Conservation (phyloP, 768 basidiomycete species). For the Mycena leptocephala region DNA sequence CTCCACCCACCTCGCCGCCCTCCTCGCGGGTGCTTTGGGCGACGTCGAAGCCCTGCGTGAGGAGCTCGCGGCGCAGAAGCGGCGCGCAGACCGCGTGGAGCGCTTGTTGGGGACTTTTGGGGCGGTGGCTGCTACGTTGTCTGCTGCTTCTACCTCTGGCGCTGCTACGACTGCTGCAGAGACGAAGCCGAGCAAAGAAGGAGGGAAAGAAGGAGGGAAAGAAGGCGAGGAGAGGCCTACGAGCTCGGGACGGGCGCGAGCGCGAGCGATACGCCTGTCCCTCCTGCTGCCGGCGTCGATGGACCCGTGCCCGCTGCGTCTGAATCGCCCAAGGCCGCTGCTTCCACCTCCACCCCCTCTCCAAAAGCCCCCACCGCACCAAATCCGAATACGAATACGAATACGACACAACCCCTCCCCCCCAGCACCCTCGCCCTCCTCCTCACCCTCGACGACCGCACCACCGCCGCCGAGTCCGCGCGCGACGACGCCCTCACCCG, state of each 20-base stretch:
- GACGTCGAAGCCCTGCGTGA: conserved; percentile 69
- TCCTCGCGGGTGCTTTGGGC: conserved; percentile 69
- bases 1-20: conserved; percentile 70
- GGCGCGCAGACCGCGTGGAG: conserved; percentile 72
- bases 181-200: neutral
- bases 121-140: neutral
- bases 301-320: conserved; percentile 36
- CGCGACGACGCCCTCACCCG: conserved; percentile 68
- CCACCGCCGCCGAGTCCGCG: conserved; percentile 60
- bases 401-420: conserved; percentile 43
- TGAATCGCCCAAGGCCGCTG: conserved; percentile 31
- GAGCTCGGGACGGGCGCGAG: conserved; percentile 21
- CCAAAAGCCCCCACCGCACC: conserved; percentile 42
- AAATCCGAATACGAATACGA: too few relatives aligned
- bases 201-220: neutral
- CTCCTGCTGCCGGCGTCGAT: conserved; percentile 11
- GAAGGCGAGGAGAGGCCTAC: neutral
- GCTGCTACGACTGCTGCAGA: neutral
- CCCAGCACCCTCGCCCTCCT: conserved; percentile 34
- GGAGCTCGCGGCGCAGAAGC: conserved; percentile 59
- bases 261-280: neutral
- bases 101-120: conserved; percentile 53
- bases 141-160: too few relatives aligned
- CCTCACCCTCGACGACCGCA: conserved; percentile 65
- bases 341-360: neutral